Base-by-base conservation (phyloP, 768 basidiomycete species). In the Psilocybe tampanensis region DNA sequence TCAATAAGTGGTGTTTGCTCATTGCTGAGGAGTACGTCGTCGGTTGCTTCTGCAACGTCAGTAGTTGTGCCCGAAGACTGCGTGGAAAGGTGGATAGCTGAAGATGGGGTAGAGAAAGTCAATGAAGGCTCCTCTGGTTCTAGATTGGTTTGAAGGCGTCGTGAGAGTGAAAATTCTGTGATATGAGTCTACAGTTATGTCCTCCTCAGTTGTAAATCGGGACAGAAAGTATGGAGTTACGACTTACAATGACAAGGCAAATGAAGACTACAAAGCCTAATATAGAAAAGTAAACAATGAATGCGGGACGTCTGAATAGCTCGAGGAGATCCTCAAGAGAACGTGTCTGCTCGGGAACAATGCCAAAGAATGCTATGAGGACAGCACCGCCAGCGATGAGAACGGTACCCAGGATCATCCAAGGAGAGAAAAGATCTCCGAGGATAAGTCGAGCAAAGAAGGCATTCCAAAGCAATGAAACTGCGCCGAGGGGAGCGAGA, bases 381-480 rank as follows among this genome's bases (percentile, higher is more conserved):
- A 92, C 86, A 6, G 95, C 94, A 24, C 94, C 95, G 17, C 86
- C 86, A 1, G 92, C 91, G 60, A 98, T 94, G 68, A 95, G 78
- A 42, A 90, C 72, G 2, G 94, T 96, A 49, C 92, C 94, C n/a
- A 92, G 72, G 44, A 92, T 75, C 84, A 94, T 90, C 79, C 86
- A 90, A 1, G 81, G 81, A 4, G 92, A 92, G 73, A 95, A 94
- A 19, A 85, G 79, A 67, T 97, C 94, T 11, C 91, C 92, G 12
- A 96, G 81, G 39, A 96, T 80, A 39, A 95, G 65, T 26, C 86
- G 81, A 15, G 94, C 94, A 67, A 96, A 95, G 65, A 96, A 84
- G 3, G 94, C 94, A 69, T 98, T 98, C 91, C 91, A 96, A 24
- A 98, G 82, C 24, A 98, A 82, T 2, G 91, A 94, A 26, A 95